Evolutionary conservation across 768 basidiomycete genomes (phyloP), one percentile per base, ranked within the genome.

Genomic region (Termitomyces sp.): DNA sequence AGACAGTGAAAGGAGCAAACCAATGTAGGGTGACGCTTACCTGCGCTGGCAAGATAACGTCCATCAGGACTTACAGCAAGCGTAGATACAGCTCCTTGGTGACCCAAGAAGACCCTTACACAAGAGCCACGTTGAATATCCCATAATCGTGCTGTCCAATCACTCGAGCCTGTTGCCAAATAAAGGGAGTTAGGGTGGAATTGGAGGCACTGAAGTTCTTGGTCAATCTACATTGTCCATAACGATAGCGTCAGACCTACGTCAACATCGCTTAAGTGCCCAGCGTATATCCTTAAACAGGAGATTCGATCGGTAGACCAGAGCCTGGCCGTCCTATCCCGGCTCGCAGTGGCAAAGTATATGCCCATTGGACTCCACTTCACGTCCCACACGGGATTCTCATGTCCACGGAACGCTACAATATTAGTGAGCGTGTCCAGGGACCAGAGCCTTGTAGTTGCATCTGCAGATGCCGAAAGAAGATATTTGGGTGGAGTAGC

Each of bases 161-260:
- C 97, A 64, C 88, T 92, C 3, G 96, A 98, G 14, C 94, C 97
- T 0, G 97, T 98, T 6, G 94, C 96, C 32, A 99, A 82, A 72
- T 98, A 99, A 36, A 99, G 73, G 24, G 95, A 97, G 68, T 99
- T 99, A 0, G 97, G 96, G 71, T 99, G 97, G 74, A 99, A 99
- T 68, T 86, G 82, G 24, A 99, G 81, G 69, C 93, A 94, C 97
- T 98, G 64, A 1, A 44, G 10, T 26, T 33, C 26, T 43, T 2
- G 41, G 28, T 58, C 11, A 59, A 26, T n/a, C 14, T 18, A n/a
- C 1, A 30, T 36, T 28, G 20, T 59, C 50, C 40, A 33, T 50
- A 54, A 44, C 52, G 47, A 55, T 35, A 45, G 11, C 18, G n/a
- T 5, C 16, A 16, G 18, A 80, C 94, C 70, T 72, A 98, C 97